Evolutionary conservation across 2,329 filamentous ascomycete species (phyloP).

Genomic region (Botrytis fragariae): DNA sequence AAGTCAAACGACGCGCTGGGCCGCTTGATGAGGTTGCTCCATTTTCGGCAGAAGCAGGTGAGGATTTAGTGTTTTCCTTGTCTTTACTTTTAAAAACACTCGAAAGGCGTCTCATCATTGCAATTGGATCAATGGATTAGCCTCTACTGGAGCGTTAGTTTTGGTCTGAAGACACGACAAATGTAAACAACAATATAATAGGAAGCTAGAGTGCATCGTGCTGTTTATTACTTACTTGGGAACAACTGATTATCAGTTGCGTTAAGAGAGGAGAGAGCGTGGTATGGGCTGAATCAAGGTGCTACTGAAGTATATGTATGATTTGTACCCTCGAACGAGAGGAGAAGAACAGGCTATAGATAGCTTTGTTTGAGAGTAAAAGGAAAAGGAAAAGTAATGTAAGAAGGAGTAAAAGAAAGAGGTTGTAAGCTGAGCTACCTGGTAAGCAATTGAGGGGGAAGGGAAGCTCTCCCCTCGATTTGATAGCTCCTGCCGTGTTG

Average conservation of each 20-base stretch:
- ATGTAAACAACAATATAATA: not conserved
- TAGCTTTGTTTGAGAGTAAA: not conserved
- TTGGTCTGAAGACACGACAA: not conserved
- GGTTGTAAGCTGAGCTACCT: conserved; percentile 2
- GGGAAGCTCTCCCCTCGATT: conserved; percentile 2
- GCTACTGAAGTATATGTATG: not conserved
- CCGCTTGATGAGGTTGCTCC: conserved; percentile 1
- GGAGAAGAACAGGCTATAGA: not conserved
- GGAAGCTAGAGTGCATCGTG: not conserved
- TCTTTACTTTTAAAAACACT: conserved; percentile 23
- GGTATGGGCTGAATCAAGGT: not conserved
- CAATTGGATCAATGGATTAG: not conserved
- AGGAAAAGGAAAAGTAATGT: not conserved
- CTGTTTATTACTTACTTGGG: not conserved
- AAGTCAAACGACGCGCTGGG: conserved; percentile 9
- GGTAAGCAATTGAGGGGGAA: not conserved
- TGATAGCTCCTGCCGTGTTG: not conserved
- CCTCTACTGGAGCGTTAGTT: not conserved
- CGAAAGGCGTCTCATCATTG: conserved; percentile 21
- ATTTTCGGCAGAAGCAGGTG: not conserved
- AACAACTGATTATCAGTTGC: not conserved
- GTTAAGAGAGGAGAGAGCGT: not conserved
- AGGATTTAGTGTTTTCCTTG: conserved; percentile 11
- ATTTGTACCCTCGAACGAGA: not conserved
- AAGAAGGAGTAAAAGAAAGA: not conserved